phyloP scores from a whole-genome alignment of 1,139 yeast genomes.

The Diutina scorzettiae region DNA sequence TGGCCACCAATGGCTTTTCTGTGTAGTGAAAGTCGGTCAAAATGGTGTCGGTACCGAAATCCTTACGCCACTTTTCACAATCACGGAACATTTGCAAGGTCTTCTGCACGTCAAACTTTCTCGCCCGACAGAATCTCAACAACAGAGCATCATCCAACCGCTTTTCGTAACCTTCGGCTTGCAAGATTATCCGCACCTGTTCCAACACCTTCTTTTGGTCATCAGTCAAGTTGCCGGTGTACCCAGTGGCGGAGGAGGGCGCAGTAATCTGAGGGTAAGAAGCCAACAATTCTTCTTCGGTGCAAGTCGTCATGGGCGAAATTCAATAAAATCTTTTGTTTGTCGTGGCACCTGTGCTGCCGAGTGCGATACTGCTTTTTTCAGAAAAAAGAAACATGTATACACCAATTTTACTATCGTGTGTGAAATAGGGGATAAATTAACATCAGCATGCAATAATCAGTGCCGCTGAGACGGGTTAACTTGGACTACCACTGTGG shows the following conservation, averaged over 20 bases:
- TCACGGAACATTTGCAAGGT: conserved; percentile 74
- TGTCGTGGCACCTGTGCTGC: not conserved
- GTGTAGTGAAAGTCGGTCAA: conserved; percentile 77
- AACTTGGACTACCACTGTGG: no score
- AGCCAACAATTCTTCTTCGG: conserved; percentile 18
- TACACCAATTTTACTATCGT: no score
- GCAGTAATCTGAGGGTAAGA: conserved; percentile 64
- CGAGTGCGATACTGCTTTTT: not conserved
- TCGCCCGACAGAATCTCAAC: conserved; percentile 85
- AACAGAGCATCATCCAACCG: conserved; percentile 86
- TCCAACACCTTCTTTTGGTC: conserved; percentile 50
- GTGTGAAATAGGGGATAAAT: no score
- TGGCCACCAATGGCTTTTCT: conserved; percentile 84
- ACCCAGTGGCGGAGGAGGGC: conserved; percentile 53
- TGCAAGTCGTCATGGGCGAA: conserved; percentile 9
- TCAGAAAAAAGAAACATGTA: conserved; percentile 5
- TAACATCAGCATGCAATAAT: no score
- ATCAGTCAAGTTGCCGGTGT: conserved; percentile 67
- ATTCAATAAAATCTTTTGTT: not conserved
- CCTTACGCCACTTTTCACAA: conserved; percentile 89
- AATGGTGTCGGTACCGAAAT: conserved; percentile 78
- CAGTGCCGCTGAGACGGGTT: no score
- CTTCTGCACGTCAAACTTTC: conserved; percentile 77
- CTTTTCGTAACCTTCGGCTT: conserved; percentile 51
- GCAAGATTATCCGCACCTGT: conserved; percentile 45